Conservation (phyloP, 2,329 filamentous ascomycete species). For the Neocatenulostroma microsporum region DNA sequence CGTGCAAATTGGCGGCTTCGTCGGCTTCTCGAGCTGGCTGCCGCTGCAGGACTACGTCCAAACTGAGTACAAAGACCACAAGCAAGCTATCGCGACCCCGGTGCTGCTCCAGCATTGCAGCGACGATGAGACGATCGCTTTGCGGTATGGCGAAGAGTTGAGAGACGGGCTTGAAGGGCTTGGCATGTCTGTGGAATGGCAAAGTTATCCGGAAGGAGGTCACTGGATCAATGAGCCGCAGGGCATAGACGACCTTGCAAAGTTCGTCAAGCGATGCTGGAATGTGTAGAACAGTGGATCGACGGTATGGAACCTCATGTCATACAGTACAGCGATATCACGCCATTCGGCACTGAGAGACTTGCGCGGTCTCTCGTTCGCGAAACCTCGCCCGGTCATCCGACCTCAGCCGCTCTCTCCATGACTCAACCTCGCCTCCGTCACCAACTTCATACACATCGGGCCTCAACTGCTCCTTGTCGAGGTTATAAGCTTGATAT, state of each 20-base stretch:
- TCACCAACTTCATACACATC: too few species aligned
- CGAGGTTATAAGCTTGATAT: too few species aligned
- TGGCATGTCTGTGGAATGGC: constrained; percentile 14
- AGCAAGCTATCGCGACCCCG: constrained; percentile 10
- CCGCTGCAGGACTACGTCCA: constrained; percentile 4
- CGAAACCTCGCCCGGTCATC: too few species aligned
- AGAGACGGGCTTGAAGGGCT: constrained; percentile 7
- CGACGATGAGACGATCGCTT: constrained; percentile 15
- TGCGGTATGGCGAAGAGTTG: constrained; percentile 15
- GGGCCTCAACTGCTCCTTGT: too few species aligned
- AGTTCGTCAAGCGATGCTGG: constrained; percentile 7
- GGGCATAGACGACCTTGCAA: constrained; percentile 14
- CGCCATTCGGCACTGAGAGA: too few species aligned
- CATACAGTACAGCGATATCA: too few species aligned
- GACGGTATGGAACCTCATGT: too few species aligned
- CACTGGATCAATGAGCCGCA: constrained; percentile 19
- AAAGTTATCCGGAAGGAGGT: constrained; percentile 11
- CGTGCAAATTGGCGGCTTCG: constrained; percentile 13
- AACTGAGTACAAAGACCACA: constrained; percentile 1
- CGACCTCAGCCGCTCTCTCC: too few species aligned
- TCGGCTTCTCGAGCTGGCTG: constrained; percentile 18
- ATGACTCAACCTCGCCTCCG: too few species aligned
- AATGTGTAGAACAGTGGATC: too few species aligned
- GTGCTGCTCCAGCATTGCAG: constrained; percentile 13
- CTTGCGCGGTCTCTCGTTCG: too few species aligned